Evolutionary conservation across 257 asterid species (phyloP).

Genomic region (Thymus quinquecostatus): DNA sequence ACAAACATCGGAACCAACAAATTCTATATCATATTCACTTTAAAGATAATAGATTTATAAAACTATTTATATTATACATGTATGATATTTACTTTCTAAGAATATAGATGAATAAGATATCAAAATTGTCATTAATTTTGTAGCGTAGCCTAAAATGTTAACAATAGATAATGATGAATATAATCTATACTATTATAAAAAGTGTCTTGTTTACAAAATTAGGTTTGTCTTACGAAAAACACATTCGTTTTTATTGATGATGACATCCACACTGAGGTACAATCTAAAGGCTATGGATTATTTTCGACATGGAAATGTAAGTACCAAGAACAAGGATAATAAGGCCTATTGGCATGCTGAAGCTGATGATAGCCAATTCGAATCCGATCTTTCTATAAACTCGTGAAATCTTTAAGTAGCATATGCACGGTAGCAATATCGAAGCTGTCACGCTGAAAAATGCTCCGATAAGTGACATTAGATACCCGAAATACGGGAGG

Average conservation of each 20-base stretch:
- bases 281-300: conserved; percentile 22
- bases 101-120: too few relatives aligned
- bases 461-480: conserved; percentile 65
- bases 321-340: conserved; percentile 37
- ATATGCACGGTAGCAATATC: conserved; percentile 59
- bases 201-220: too few relatives aligned
- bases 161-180: too few relatives aligned
- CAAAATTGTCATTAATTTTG: too few relatives aligned
- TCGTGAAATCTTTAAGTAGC: conserved; percentile 68
- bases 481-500: conserved; percentile 57
- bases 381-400: conserved; percentile 29
- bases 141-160: too few relatives aligned
- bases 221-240: too few relatives aligned
- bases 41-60: too few relatives aligned
- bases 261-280: neutral
- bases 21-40: too few relatives aligned
- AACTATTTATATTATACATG: too few relatives aligned
- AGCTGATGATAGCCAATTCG: conserved; percentile 24
- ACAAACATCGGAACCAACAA: too few relatives aligned
- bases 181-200: too few relatives aligned
- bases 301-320: conserved; percentile 31
- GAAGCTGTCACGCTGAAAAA: conserved; percentile 52
- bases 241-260: neutral
- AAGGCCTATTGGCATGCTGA: conserved; percentile 32
- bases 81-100: too few relatives aligned